phyloP scores from a whole-genome alignment of 192 early-diverging fungal genomes.

The Rhizophlyctis rosea region DNA sequence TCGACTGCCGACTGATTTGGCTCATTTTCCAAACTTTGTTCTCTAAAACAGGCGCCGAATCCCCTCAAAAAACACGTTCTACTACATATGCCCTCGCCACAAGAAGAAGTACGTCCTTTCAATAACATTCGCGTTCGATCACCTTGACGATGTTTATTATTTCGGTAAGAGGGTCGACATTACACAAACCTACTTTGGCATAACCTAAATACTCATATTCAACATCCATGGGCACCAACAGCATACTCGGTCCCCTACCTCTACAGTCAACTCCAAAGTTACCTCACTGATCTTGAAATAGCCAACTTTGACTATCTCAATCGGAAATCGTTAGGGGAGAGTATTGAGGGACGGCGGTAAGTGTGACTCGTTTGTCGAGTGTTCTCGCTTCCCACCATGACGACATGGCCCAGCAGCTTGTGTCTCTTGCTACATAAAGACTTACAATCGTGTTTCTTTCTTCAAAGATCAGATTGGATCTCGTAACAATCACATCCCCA shows the following conservation, averaged over 20 bases:
- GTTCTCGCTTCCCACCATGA: no score
- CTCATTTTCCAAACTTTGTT: background rate
- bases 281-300: background rate
- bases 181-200: background rate
- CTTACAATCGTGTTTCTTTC: no score
- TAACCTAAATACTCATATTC: no score
- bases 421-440: no score
- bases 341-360: constrained; percentile 2
- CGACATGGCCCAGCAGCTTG: no score
- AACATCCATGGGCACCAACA: no score
- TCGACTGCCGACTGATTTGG: background rate
- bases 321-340: constrained; percentile 1
- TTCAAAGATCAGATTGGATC: no score
- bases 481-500: no score
- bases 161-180: background rate
- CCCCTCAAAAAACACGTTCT: constrained; percentile 8
- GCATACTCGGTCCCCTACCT: constrained; percentile 7
- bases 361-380: no score
- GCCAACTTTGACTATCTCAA: background rate
- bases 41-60: constrained; percentile 1
- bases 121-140: constrained; percentile 3
- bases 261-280: constrained; percentile 9
- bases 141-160: constrained; percentile 4
- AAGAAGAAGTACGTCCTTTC: constrained; percentile 7
- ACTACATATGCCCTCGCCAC: constrained; percentile 5